Base-by-base conservation (phyloP, 768 basidiomycete species). In the Russula foetens region DNA sequence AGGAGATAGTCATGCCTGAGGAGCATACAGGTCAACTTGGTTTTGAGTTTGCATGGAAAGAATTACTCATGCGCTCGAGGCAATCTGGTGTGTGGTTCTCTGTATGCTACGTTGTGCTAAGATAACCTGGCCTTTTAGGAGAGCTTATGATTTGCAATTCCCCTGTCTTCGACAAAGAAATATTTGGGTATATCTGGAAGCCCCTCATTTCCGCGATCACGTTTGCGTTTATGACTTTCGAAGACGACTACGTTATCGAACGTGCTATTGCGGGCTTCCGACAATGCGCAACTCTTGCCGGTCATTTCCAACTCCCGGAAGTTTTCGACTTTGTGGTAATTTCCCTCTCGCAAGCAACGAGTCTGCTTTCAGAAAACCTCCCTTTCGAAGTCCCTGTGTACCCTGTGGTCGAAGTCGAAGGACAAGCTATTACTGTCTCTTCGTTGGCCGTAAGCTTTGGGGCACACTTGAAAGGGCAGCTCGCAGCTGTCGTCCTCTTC, bases 21-120 rank as follows among this genome's bases (percentile, higher is more conserved):
- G 97, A 99, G 67, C 97, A 99, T 68, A 90, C 86, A 9, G 97
- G 96, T 2, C 92, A 92, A 69, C 81, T 96, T 47, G 97, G 97
- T 9, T 99, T 99, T 70, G 97, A 98, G 67, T 97, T 96, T 71
- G 96, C 97, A 19, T 99, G 97, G 97, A 98, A 97, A 71, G 94
- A 98, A 67, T 77, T 99, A 11, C 79, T 98, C 39, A 74, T 85
- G 33, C 83, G 97, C 33, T 84, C 94, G 47, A 80, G 85, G 58
- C 85, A 84, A 70, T 84, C 92, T 62, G 92, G 93, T 89, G 60
- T 45, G 80, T 69, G 9, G 14, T 43, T 15, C 4, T 17, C 50
- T 39, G n/a, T 62, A 9, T 52, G 54, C 43, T 24, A 12, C 14
- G 21, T 19, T 24, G 28, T 12, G 5, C 33, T 53, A 24, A 46